A percentile compares a stretch with the other conserved stretches of the same genome.
Evolutionary conservation across 2,329 filamentous ascomycete species (phyloP).

Genomic region (Zasmidium cellare): DNA sequence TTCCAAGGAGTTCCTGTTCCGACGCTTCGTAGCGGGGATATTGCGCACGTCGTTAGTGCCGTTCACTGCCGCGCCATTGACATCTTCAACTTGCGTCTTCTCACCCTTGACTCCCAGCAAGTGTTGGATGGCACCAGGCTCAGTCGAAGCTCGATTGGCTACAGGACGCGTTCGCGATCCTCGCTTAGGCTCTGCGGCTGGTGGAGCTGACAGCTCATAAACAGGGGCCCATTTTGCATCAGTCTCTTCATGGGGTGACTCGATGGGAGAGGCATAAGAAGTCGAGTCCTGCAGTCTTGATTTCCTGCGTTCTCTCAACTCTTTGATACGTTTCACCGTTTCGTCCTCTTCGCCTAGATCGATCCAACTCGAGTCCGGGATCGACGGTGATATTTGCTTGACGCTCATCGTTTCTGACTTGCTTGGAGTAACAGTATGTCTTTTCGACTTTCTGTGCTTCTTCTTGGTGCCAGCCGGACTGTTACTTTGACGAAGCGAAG

Average conservation of each 20-base stretch:
- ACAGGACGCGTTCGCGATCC: slow-evolving; percentile 13
- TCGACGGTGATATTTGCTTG: slow-evolving; percentile 25
- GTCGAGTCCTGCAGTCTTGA: slow-evolving; percentile 49
- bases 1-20: slow-evolving; percentile 15
- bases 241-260: slow-evolving; percentile 10
- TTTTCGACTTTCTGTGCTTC: slow-evolving; percentile 28
- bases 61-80: slow-evolving; percentile 7
- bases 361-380: slow-evolving; percentile 35
- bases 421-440: slow-evolving; percentile 15
- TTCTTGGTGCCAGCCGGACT: slow-evolving; percentile 27
- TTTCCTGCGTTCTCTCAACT: slow-evolving; percentile 59
- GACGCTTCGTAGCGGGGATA: slow-evolving; percentile 10
- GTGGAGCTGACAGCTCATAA: slow-evolving; percentile 14
- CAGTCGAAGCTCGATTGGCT: slow-evolving; percentile 26
- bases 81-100: slow-evolving; percentile 4
- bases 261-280: slow-evolving; percentile 7
- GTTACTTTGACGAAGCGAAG: slow-evolving; percentile 37
- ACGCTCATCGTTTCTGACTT: slow-evolving; percentile 18
- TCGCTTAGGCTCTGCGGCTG: slow-evolving; percentile 18
- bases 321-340: slow-evolving; percentile 59
- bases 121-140: slow-evolving; percentile 39
- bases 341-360: slow-evolving; percentile 45
- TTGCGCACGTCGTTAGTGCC: slow-evolving; percentile 3
- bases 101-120: slow-evolving; percentile 37
- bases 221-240: slow-evolving; percentile 9